Evolutionary conservation across 1,139 yeast species (phyloP), one percentile per base, ranked within the genome.

Genomic region (Protomyces lactucae-debilis): DNA sequence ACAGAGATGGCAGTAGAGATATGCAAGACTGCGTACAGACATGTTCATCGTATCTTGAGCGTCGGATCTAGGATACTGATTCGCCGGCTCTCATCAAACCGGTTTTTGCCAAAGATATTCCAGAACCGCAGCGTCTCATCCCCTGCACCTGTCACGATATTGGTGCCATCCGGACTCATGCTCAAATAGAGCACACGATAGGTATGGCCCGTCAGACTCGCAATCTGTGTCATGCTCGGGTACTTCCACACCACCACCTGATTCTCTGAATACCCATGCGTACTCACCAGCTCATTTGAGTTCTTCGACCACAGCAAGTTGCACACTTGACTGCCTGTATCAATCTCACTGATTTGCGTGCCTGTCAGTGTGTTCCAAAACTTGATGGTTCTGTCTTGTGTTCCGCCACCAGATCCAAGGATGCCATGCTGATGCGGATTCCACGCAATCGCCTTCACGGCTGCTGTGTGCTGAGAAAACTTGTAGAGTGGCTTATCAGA

Each of bases 81-180:
- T 16, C 63, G 39, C 40, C 54, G 54, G 9, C 59, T 45, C 51
- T 54, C 59, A 25, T 60, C 64, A n/a, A 55, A 55, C 35, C 54
- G 54, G 43, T 55, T 55, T 60, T 60, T 60, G 32, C 59, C 59
- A 60, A 69, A 70, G n/a, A 69, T 70, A 40, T 67, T 69, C 72
- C 72, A 70, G 65, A 71, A 70, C 53, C 71, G 76, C 66, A 93
- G 77, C 0, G 99, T 93, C 75, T 95, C 99, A 76, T 93, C 99
- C 1, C 99, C 99, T 0, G 99, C 98, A 0, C 99, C 99, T 0
- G 99, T 92, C 2, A 93, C 99, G n/a, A 93, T 87, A 0, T 98
- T 90, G 69, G 89, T 92, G 1, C 99, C 99, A 76, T 93, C 98
- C 0, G 98, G 97, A n/a, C 96, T 87, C 77, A 93, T 80, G 2